These are phyloP conservation scores for Astragalus membranaceus DNA, from an alignment of 306 rosid genomes.

Conservation along the genomic window DNA sequence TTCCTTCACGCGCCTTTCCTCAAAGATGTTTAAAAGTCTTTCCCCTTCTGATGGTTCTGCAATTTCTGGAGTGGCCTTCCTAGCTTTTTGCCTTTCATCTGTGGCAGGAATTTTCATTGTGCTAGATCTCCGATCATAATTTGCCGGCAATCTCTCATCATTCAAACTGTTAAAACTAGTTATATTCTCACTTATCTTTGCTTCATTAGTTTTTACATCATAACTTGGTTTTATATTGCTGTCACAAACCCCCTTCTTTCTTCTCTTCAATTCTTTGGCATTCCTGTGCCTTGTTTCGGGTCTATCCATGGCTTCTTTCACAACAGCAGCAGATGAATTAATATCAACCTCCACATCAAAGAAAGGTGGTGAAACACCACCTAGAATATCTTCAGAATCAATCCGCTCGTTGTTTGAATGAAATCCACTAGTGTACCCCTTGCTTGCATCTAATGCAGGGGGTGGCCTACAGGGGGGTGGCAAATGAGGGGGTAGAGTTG, in stretches of 20 bases:
- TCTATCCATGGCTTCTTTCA: conserved; percentile 57
- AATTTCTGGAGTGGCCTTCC: conserved; percentile 35
- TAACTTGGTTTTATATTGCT: conserved; percentile 28
- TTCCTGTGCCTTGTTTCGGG: conserved; percentile 49
- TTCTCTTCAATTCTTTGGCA: conserved; percentile 63
- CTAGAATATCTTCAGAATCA: conserved; percentile 42
- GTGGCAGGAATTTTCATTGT: conserved; percentile 24
- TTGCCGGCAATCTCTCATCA: conserved; percentile 31
- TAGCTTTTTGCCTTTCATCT: conserved; percentile 51
- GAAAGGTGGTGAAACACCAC: conserved; percentile 59
- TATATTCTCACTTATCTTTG: conserved; percentile 22
- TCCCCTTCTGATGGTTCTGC: conserved; percentile 33
- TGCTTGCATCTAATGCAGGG: conserved; percentile 46
- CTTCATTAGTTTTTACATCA: conserved; percentile 37
- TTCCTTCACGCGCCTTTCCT: conserved; percentile 36
- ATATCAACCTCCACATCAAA: conserved; percentile 84
- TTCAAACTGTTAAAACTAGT: conserved; percentile 31
- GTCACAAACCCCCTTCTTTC: conserved; percentile 46
- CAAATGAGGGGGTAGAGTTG: conserved; percentile 67
- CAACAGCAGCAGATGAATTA: conserved; percentile 73
- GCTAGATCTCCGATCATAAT: conserved; percentile 29
- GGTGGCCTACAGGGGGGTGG: conserved; percentile 97
- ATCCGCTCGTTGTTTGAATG: conserved; percentile 27
- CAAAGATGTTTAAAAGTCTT: conserved; percentile 21
- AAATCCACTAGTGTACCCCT: conserved; percentile 31